Base-by-base conservation (phyloP, 495 filamentous ascomycete genomes). In the Penicillium nucicola region DNA sequence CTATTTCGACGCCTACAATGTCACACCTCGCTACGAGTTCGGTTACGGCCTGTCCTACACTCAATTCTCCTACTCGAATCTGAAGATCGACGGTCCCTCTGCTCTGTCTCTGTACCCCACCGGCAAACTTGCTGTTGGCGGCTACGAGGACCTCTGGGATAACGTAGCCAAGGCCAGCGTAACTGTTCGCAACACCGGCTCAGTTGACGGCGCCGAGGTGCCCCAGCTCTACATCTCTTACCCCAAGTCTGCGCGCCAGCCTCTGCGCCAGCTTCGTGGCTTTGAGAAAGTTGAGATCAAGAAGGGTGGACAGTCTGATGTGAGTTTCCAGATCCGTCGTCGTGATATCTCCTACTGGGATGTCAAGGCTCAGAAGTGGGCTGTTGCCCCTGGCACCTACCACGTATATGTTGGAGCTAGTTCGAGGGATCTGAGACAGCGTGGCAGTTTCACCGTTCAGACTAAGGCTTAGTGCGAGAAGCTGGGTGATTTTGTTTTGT, bases 11-110 rank as follows among this genome's bases (percentile, higher is more conserved):
- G 77, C 79, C 53, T 45, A 74, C 5, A 56, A 61, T 13, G 78
- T 83, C 45, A 75, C 69, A 18, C 84, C 85, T 15, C 82, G 84
- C 48, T 88, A 74, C 60, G 77, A 80, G 45, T 87, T 88, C 55
- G 85, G 84, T 53, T 77, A 85, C 64, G 85, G 85, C 7, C 67
- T 88, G 10, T 81, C 78, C 32, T 86, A 87, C 56, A 84, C 84
- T 11, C 80, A 74, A 7, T 87, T 87, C 61, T 52, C 61, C 34
- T 77, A 75, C 53, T 65, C 71, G 3, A 53, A 58, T 31, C 66
- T 82, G 0, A 11, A 56, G 1, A 57, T 82, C 22, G 45, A 54
- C 30, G 17, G 31, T 10, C 42, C 18, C 5, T 23, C 12, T 8
- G 19, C 12, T 13, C 44, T 40, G 3, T 50, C 34, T 4, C 14